These are phyloP conservation scores for Beta macrorhiza DNA, from an alignment of 179 eudicot genomes.

Conservation along the genomic window DNA sequence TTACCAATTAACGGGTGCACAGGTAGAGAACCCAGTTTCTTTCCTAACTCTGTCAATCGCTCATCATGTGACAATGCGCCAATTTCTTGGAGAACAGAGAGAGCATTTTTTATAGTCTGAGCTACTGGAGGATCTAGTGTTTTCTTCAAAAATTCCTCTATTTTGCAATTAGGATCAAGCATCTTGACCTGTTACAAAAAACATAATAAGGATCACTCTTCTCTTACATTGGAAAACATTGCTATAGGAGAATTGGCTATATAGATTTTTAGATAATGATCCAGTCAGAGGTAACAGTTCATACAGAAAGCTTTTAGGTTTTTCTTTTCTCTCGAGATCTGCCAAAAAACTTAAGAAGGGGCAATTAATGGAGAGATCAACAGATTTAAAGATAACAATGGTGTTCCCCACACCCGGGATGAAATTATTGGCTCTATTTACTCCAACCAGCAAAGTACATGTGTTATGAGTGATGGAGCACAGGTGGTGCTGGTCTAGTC, in stretches of 20 bases:
- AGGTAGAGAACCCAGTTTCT: conserved; percentile 73
- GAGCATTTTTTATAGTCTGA: conserved; percentile 77
- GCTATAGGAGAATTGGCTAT: not conserved
- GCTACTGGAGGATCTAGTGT: conserved; percentile 84
- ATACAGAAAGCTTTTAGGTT: too few relatives aligned
- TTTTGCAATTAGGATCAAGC: conserved; percentile 67
- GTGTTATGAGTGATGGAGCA: too few relatives aligned
- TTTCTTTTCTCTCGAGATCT: too few relatives aligned
- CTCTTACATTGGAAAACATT: not conserved
- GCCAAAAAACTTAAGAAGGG: too few relatives aligned
- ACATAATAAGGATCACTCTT: not conserved
- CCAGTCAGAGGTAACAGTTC: too few relatives aligned
- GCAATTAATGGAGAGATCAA: too few relatives aligned
- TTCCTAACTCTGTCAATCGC: conserved; percentile 78
- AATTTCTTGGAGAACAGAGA: conserved; percentile 77
- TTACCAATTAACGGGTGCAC: conserved; percentile 89
- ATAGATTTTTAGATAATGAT: too few relatives aligned
- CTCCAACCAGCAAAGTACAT: too few relatives aligned
- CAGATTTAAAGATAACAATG: too few relatives aligned
- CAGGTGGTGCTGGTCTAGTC: too few relatives aligned
- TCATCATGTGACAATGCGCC: conserved; percentile 80
- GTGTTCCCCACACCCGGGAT: too few relatives aligned
- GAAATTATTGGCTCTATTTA: too few relatives aligned
- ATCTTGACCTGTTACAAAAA: conserved; percentile 66
- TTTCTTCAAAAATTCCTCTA: conserved; percentile 69